phyloP scores from a whole-genome alignment of 768 basidiomycete species.

The Porpolomopsis calyptriformis region DNA sequence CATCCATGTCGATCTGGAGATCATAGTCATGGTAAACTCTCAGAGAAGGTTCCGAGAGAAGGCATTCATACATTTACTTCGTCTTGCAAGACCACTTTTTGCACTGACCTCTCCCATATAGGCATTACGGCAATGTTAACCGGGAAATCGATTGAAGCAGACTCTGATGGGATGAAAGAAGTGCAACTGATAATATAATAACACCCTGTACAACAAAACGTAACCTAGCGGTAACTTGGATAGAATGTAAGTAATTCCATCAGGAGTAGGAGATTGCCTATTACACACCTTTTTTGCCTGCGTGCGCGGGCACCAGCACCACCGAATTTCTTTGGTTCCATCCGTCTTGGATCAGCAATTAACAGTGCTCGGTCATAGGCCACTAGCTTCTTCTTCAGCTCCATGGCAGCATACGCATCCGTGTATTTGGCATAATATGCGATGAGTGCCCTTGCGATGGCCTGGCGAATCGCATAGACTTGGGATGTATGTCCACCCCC shows the following conservation, averaged over 20 bases:
- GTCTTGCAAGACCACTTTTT: no score
- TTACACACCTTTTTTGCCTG: slow-evolving; percentile 87
- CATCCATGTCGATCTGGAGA: slow-evolving; percentile 94
- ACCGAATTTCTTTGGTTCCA: slow-evolving; percentile 99
- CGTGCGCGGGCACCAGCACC: slow-evolving; percentile 96
- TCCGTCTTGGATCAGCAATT: slow-evolving; percentile 91
- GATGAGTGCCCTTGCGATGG: slow-evolving; percentile 93
- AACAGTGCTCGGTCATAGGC: slow-evolving; percentile 87
- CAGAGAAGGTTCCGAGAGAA: no score
- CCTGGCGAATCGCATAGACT: slow-evolving; percentile 97
- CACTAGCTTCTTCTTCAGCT: slow-evolving; percentile 95
- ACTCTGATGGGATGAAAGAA: no score
- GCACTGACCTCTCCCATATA: no score
- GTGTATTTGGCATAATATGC: slow-evolving; percentile 99
- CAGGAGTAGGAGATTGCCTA: not conserved
- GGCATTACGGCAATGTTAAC: no score
- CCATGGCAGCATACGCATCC: slow-evolving; percentile 94
- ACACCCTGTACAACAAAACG: no score
- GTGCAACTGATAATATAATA: not conserved
- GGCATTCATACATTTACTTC: not conserved
- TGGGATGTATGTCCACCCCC: slow-evolving; percentile 99
- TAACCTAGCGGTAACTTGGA: slow-evolving; percentile 3
- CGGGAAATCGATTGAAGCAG: no score
- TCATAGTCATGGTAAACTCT: slow-evolving; percentile 85
- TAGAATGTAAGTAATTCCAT: not conserved